phyloP scores from a whole-genome alignment of 2,329 filamentous ascomycete genomes.

The Bipolaris gigantea region DNA sequence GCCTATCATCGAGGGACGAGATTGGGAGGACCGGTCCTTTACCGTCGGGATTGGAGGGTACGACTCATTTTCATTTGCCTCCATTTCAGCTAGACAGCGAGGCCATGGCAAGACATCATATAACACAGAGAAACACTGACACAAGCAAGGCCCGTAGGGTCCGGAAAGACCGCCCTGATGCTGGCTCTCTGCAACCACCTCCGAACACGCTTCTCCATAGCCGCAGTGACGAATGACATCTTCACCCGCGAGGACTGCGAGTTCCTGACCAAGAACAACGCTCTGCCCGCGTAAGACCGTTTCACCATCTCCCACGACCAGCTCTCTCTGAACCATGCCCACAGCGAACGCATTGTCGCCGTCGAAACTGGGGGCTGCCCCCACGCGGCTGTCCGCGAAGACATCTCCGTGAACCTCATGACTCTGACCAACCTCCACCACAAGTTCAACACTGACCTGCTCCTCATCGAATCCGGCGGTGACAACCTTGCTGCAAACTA shows the following conservation, averaged over 20 bases:
- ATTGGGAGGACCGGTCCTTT: slow-evolving; percentile 88
- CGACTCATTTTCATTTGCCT: slow-evolving; percentile 32
- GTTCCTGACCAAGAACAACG: slow-evolving; percentile 85
- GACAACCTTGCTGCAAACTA: slow-evolving; percentile 99
- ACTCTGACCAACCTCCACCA: slow-evolving; percentile 86
- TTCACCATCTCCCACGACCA: neutral
- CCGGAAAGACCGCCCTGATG: slow-evolving; percentile 97
- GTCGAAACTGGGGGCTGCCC: slow-evolving; percentile 98
- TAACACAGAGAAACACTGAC: slow-evolving; percentile 13
- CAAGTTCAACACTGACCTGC: slow-evolving; percentile 76
- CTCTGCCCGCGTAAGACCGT: slow-evolving; percentile 66
- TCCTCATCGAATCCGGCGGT: slow-evolving; percentile 93
- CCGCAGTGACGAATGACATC: slow-evolving; percentile 98
- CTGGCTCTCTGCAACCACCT: slow-evolving; percentile 85
- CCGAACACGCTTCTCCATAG: slow-evolving; percentile 79
- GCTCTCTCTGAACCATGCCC: neutral
- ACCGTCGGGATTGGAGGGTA: slow-evolving; percentile 98
- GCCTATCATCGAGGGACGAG: slow-evolving; percentile 84
- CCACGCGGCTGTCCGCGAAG: slow-evolving; percentile 94
- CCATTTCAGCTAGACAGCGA: neutral
- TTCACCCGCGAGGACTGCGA: slow-evolving; percentile 98
- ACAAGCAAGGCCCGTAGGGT: slow-evolving; percentile 81
- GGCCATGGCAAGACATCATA: slow-evolving; percentile 5
- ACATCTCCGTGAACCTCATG: slow-evolving; percentile 90
- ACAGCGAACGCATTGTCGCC: slow-evolving; percentile 73